These are phyloP conservation scores for Helminthosporium solani DNA, from an alignment of 2,329 filamentous ascomycete genomes.

Conservation along the genomic window DNA sequence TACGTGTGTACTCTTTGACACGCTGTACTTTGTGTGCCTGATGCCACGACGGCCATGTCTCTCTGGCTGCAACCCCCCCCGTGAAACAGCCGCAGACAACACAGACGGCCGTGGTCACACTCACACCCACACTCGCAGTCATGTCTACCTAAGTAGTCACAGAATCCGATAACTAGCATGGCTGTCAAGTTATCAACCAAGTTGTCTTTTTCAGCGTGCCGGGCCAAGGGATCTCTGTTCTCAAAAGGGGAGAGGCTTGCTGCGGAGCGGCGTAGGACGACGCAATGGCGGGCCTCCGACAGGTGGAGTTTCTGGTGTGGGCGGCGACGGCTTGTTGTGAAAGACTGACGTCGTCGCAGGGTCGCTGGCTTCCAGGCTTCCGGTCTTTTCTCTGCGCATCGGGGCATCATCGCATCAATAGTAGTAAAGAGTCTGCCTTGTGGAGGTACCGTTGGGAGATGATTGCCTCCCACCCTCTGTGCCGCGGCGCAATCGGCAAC, in stretches of 20 bases:
- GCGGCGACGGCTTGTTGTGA: background rate
- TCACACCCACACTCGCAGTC: no score
- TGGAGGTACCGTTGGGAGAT: background rate
- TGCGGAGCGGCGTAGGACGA: background rate
- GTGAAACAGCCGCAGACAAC: no score
- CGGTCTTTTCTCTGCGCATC: no score
- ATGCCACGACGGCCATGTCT: no score
- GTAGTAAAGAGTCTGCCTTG: conserved; percentile 2
- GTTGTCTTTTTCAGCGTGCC: background rate
- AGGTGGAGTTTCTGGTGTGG: conserved; percentile 10
- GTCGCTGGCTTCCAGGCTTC: conserved; percentile 4
- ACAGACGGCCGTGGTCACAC: no score
- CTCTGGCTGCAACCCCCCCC: no score
- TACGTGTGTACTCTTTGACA: background rate
- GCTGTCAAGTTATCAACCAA: no score
- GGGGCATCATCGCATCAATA: no score
- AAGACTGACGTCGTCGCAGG: conserved; percentile 3
- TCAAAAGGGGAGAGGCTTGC: background rate
- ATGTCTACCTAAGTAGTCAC: no score
- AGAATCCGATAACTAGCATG: no score
- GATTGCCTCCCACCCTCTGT: no score
- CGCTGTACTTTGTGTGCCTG: background rate
- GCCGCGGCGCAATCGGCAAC: background rate
- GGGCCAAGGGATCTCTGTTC: conserved; percentile 8
- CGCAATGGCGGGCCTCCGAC: conserved; percentile 5